Percentiles rank a stretch among this genome's conserved stretches.
These are phyloP conservation scores for Cymodocea nodosa DNA, from an alignment of 116 monocot genomes.

Conservation along the genomic window DNA sequence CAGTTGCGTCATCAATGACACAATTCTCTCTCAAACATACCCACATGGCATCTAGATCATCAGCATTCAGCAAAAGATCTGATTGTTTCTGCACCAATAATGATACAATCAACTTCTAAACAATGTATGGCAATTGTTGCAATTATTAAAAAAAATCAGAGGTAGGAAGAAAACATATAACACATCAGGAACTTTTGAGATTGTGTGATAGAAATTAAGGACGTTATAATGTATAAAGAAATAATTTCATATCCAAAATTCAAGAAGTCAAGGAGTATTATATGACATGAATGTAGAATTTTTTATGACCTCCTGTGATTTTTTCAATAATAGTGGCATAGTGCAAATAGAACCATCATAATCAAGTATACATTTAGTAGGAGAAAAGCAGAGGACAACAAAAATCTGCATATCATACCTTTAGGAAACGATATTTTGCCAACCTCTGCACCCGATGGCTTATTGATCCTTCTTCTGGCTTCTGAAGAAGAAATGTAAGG, in stretches of 20 bases:
- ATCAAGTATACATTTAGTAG: not conserved
- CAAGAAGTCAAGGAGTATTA: no score
- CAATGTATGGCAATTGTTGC: not conserved
- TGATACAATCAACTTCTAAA: not conserved
- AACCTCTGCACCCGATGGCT: constrained; percentile 94
- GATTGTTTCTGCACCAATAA: constrained; percentile 82
- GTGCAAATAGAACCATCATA: no score
- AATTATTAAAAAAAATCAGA: not conserved
- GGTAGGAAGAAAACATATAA: not conserved
- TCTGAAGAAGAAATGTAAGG: constrained; percentile 34
- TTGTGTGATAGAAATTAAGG: no score
- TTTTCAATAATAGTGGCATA: no score
- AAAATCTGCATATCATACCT: constrained; percentile 33
- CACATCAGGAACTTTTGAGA: no score
- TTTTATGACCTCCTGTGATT: no score
- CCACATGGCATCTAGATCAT: constrained; percentile 99
- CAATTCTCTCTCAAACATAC: constrained; percentile 97
- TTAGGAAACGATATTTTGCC: constrained; percentile 92
- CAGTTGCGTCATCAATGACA: constrained; percentile 98
- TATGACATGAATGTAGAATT: no score
- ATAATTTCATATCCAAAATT: no score
- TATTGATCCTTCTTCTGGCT: constrained; percentile 97
- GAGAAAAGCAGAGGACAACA: not conserved
- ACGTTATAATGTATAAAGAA: no score
- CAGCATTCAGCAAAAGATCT: constrained; percentile 93